A percentile compares a stretch with the other conserved stretches of the same genome.
Conservation (phyloP, 331 rosid genomes). For the Telfairia occidentalis region DNA sequence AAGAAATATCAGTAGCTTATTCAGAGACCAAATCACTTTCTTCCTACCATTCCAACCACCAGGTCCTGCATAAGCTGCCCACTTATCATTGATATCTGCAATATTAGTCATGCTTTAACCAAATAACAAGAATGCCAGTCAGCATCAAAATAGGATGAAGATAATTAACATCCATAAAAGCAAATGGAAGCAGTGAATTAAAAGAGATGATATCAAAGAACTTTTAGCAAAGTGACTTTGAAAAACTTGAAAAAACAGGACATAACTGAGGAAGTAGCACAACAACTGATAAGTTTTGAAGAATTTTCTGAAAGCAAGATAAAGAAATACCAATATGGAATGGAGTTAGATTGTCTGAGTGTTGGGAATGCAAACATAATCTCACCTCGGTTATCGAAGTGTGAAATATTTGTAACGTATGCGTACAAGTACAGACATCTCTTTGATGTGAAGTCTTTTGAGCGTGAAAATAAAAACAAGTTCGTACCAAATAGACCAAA, state of each 20-base stretch:
- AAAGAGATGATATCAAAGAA: not conserved
- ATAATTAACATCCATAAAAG: not conserved
- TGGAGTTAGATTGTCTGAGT: not conserved
- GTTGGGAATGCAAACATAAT: too few relatives aligned
- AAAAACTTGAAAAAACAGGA: not conserved
- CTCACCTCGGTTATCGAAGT: too few relatives aligned
- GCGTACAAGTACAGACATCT: too few relatives aligned
- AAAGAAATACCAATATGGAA: not conserved
- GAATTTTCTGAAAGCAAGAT: not conserved
- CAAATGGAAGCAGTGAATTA: not conserved
- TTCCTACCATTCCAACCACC: constrained; percentile 95
- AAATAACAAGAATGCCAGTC: not conserved
- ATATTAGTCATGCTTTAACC: constrained; percentile 65
- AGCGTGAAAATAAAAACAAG: too few relatives aligned
- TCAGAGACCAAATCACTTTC: not conserved
- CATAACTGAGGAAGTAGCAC: not conserved
- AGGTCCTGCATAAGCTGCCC: constrained; percentile 96
- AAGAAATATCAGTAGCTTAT: not conserved
- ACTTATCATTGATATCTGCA: constrained; percentile 78
- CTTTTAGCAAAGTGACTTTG: not conserved
- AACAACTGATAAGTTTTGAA: not conserved
- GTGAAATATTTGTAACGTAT: too few relatives aligned
- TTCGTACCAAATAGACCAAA: too few relatives aligned
- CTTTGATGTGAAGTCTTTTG: too few relatives aligned
- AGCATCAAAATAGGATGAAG: not conserved